Percentiles rank a stretch among this genome's conserved stretches.
Conservation (phyloP, 1,284 basidiomycete species). For the Irpex rosettiformis region DNA sequence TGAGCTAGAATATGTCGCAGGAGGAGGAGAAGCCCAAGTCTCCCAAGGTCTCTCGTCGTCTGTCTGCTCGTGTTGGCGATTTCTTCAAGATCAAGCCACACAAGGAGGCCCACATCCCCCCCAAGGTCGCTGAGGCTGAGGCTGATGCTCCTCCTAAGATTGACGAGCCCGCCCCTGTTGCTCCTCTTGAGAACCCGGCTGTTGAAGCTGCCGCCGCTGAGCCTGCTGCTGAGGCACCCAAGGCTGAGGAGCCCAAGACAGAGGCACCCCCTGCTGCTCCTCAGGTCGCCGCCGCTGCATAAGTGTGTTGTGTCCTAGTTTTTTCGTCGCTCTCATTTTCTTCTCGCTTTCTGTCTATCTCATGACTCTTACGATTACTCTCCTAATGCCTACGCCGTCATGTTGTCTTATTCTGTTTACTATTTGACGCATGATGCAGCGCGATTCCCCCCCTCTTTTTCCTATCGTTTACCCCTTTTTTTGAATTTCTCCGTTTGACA, state of each 20-base stretch:
- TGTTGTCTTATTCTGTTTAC: slow-evolving; percentile 22
- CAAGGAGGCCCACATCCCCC: slow-evolving; percentile 61
- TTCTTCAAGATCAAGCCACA: slow-evolving; percentile 80
- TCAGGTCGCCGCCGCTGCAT: slow-evolving; percentile 57
- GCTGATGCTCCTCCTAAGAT: slow-evolving; percentile 80
- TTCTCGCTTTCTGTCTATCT: slow-evolving; percentile 25
- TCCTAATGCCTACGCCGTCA: slow-evolving; percentile 34
- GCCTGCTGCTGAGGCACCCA: slow-evolving; percentile 33
- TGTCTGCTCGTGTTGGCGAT: slow-evolving; percentile 73
- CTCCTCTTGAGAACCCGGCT: slow-evolving; percentile 72
- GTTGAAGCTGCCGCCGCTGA: slow-evolving; percentile 29
- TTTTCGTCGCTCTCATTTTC: slow-evolving; percentile 20
- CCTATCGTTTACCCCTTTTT: slow-evolving; percentile 30
- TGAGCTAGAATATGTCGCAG: slow-evolving; percentile 20
- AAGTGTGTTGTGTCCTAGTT: slow-evolving; percentile 29
- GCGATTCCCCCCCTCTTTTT: slow-evolving; percentile 27
- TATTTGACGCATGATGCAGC: slow-evolving; percentile 34
- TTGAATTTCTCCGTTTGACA: slow-evolving; percentile 24
- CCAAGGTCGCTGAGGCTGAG: slow-evolving; percentile 80
- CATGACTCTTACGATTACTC: slow-evolving; percentile 52
- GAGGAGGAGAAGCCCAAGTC: slow-evolving; percentile 47
- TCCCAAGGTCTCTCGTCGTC: slow-evolving; percentile 67
- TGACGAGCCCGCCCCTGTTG: slow-evolving; percentile 69
- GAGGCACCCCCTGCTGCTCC: slow-evolving; percentile 33
- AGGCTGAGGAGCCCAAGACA: slow-evolving; percentile 36